Percentiles rank a stretch among this genome's conserved stretches.
Conservation (phyloP, 192 early-diverging fungal species). For the Entrophospora sp. region DNA sequence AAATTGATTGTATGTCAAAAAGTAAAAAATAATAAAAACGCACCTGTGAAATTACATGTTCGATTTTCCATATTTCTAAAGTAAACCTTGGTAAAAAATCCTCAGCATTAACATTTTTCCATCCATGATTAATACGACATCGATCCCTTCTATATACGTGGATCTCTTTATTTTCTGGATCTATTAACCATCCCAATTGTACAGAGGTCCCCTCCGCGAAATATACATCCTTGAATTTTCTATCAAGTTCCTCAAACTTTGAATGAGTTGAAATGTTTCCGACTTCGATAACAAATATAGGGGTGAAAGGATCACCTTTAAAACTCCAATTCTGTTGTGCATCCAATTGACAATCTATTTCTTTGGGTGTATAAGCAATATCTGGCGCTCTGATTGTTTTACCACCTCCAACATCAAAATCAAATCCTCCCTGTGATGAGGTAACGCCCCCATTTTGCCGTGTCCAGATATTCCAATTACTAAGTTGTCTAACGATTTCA, state of each 20-base stretch:
- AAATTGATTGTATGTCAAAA: not conserved
- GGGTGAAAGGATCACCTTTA: conserved; percentile 12
- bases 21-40: conserved; percentile 17
- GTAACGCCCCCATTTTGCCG: conserved; percentile 14
- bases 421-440: conserved; percentile 18
- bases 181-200: conserved; percentile 4
- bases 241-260: not conserved
- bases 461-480: conserved; percentile 17
- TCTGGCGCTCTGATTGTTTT: conserved; percentile 16
- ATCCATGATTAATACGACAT: not conserved
- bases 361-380: conserved; percentile 7
- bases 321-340: conserved; percentile 12
- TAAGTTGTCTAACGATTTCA: conserved; percentile 15
- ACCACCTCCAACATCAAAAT: conserved; percentile 11
- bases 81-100: conserved; percentile 19
- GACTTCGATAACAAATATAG: conserved; percentile 17
- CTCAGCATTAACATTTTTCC: conserved; percentile 16
- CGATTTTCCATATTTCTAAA: conserved; percentile 9
- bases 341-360: not conserved
- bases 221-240: conserved; percentile 9
- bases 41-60: conserved; percentile 7
- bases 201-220: not conserved
- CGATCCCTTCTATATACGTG: conserved; percentile 5
- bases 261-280: not conserved
- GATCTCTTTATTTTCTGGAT: conserved; percentile 17